These are phyloP conservation scores for Helotiales sp. DNA, from an alignment of 2,329 filamentous ascomycete species.

Conservation along the genomic window DNA sequence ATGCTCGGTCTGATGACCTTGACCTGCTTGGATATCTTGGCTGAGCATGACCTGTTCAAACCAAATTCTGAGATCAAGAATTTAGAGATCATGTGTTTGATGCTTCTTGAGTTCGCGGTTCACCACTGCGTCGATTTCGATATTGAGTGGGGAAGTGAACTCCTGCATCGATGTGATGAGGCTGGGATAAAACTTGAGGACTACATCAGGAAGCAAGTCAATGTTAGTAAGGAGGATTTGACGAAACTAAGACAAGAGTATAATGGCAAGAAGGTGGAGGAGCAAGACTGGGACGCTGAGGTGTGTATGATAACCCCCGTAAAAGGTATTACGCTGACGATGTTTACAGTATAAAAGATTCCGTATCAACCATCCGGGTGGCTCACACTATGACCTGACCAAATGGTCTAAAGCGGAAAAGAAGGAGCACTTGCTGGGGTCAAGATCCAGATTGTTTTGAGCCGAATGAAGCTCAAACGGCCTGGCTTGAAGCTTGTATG, in stretches of 20 bases:
- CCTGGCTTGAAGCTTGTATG: too few relatives aligned
- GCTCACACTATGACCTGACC: too few relatives aligned
- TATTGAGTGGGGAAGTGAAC: slow-evolving; percentile 54
- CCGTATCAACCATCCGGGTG: too few relatives aligned
- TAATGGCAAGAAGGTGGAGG: not conserved
- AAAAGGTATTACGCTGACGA: too few relatives aligned
- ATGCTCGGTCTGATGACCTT: slow-evolving; percentile 60
- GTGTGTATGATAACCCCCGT: too few relatives aligned
- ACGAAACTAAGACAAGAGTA: slow-evolving; percentile 6
- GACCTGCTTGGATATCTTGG: slow-evolving; percentile 53
- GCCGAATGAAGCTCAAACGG: too few relatives aligned
- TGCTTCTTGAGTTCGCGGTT: slow-evolving; percentile 46
- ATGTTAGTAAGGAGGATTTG: slow-evolving; percentile 10
- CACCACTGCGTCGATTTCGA: slow-evolving; percentile 49
- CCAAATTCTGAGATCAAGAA: slow-evolving; percentile 48
- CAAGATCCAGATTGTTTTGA: too few relatives aligned
- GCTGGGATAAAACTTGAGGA: slow-evolving; percentile 19
- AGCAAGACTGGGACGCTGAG: not conserved
- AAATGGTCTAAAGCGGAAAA: too few relatives aligned
- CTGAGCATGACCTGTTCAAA: slow-evolving; percentile 31
- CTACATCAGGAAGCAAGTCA: slow-evolving; percentile 18
- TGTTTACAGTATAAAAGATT: too few relatives aligned
- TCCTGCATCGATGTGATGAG: slow-evolving; percentile 34
- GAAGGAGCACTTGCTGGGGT: too few relatives aligned
- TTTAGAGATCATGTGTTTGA: slow-evolving; percentile 47